Percentiles rank a stretch among this genome's conserved stretches.
These are phyloP conservation scores for Nakazawaea wyomingensis DNA, from an alignment of 805 yeast species.

Conservation along the genomic window DNA sequence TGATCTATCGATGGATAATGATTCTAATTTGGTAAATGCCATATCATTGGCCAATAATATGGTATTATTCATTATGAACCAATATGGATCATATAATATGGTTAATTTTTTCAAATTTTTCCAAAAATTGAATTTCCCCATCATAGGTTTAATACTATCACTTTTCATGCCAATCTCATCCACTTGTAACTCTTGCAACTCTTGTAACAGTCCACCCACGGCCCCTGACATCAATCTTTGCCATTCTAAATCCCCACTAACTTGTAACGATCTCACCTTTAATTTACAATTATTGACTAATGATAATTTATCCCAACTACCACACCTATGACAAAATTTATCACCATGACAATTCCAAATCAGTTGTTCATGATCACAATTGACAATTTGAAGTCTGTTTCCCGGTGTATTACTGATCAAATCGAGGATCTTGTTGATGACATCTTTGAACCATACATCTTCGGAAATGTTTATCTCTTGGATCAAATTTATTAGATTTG, in stretches of 20 bases:
- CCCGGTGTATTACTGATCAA: too few relatives aligned
- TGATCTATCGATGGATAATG: conserved; percentile 1
- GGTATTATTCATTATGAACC: conserved; percentile 4
- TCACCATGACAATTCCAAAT: conserved; percentile 6
- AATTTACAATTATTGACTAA: neutral
- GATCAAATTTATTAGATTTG: neutral
- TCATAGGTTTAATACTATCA: neutral
- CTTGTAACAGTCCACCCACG: conserved; percentile 4
- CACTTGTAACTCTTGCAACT: conserved; percentile 14
- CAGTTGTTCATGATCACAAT: conserved; percentile 6
- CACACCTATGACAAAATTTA: conserved; percentile 7
- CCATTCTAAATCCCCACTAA: neutral
- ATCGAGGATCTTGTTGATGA: conserved; percentile 1
- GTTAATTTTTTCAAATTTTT: neutral
- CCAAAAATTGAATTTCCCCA: neutral
- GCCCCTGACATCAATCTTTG: neutral
- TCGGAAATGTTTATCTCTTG: neutral
- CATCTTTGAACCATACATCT: conserved; percentile 11
- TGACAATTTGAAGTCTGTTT: neutral
- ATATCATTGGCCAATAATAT: too few relatives aligned
- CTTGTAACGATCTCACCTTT: neutral
- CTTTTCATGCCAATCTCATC: conserved; percentile 14
- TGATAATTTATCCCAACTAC: neutral
- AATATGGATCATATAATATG: conserved; percentile 3
- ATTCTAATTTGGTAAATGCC: neutral